A percentile compares a stretch with the other conserved stretches of the same genome.
Evolutionary conservation across 768 basidiomycete species (phyloP).

Genomic region (Leucosporidium creatinivorum): DNA sequence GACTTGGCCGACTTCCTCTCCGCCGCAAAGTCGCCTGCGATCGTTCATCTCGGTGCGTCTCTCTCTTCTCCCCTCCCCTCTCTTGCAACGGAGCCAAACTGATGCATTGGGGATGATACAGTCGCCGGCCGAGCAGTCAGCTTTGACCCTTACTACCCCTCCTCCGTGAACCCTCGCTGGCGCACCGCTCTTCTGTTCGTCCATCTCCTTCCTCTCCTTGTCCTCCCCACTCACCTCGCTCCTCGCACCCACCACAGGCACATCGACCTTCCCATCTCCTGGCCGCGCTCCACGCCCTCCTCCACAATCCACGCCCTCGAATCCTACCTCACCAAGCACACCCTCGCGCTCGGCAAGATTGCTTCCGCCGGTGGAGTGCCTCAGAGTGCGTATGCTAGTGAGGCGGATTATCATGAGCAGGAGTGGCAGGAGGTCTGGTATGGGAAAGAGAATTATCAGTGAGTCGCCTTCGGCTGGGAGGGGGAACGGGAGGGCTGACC

Average conservation of each 20-base stretch:
- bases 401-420: conserved; percentile 9
- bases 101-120: neutral
- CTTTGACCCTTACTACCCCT: conserved; percentile 1
- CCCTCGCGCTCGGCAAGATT: conserved; percentile 9
- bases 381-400: conserved; percentile 3
- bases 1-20: conserved; percentile 4
- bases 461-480: neutral
- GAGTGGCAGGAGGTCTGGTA: conserved; percentile 10
- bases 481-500: no score
- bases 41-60: conserved; percentile 16
- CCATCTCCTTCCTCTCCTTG: neutral
- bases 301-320: neutral
- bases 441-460: conserved; percentile 7
- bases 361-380: neutral
- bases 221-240: neutral
- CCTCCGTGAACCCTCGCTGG: conserved; percentile 17
- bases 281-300: neutral
- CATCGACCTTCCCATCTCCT: conserved; percentile 12
- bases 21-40: neutral
- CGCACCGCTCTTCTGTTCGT: conserved; percentile 7
- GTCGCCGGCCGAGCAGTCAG: conserved; percentile 8
- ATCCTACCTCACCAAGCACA: conserved; percentile 8
- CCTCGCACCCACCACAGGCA: neutral
- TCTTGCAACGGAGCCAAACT: neutral
- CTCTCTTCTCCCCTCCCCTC: neutral